Percentiles rank a stretch among this genome's conserved stretches.
phyloP scores from a whole-genome alignment of 169 alveolate genomes.

The Ichthyophthirius multifiliis region DNA sequence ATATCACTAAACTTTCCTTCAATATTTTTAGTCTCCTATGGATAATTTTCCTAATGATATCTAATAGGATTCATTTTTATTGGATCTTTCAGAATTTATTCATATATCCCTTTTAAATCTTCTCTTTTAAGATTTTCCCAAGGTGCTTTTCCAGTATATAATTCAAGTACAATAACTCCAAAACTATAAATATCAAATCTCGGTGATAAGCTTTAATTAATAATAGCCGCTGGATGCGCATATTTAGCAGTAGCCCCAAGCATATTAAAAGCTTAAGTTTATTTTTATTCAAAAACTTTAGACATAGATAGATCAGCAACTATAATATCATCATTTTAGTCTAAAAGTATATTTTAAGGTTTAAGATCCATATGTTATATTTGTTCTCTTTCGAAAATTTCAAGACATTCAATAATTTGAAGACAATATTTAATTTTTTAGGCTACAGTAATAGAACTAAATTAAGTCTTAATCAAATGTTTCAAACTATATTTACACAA shows the following conservation, averaged over 20 bases:
- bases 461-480: background rate
- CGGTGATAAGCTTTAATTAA: background rate
- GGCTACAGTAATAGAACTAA: background rate
- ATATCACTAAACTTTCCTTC: background rate
- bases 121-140: background rate
- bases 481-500: background rate
- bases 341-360: background rate
- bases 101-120: background rate
- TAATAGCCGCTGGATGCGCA: conserved; percentile 13
- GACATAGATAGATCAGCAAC: conserved; percentile 6
- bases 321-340: background rate
- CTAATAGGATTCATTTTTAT: background rate
- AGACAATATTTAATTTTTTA: background rate
- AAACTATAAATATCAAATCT: conserved; percentile 2
- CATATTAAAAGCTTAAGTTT: background rate
- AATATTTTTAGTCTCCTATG: background rate
- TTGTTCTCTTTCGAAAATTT: background rate
- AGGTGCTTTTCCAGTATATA: background rate
- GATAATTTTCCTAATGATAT: background rate
- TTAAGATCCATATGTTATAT: background rate
- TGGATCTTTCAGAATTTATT: background rate
- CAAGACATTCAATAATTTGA: background rate
- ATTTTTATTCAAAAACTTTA: background rate
- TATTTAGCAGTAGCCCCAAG: conserved; percentile 9
- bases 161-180: background rate